Conservation (phyloP, 306 rosid genomes). For the Fragaria iinumae region DNA sequence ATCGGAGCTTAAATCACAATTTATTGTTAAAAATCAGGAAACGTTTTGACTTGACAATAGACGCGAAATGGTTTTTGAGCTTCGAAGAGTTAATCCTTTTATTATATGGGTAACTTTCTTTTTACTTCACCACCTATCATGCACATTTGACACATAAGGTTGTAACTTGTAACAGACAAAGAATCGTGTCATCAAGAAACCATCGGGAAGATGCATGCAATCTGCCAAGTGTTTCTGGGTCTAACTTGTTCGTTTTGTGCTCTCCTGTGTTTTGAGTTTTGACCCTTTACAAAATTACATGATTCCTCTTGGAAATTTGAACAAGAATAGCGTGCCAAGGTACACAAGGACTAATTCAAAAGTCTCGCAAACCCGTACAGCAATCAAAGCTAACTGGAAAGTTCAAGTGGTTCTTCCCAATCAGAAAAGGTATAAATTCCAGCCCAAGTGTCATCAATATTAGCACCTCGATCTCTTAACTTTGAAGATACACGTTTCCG, state of each 20-base stretch:
- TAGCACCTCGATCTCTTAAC: background rate
- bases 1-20: too few relatives aligned
- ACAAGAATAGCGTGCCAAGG: background rate
- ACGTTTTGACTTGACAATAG: too few relatives aligned
- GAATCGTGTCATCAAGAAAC: background rate
- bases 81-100: too few relatives aligned
- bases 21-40: too few relatives aligned
- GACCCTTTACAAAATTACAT: background rate
- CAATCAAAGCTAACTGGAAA: background rate
- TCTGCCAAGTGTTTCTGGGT: background rate
- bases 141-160: background rate
- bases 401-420: background rate
- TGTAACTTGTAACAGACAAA: background rate
- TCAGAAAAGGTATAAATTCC: background rate
- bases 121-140: too few relatives aligned
- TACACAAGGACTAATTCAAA: conserved; percentile 5
- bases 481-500: background rate
- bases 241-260: background rate
- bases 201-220: background rate
- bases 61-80: too few relatives aligned
- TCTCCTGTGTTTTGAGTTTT: background rate
- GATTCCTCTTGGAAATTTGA: conserved; percentile 3
- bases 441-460: background rate
- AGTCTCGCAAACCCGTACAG: background rate
- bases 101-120: too few relatives aligned